Evolutionary conservation across 192 early-diverging fungal species (phyloP).

Genomic region (Allomyces macrogynus): DNA sequence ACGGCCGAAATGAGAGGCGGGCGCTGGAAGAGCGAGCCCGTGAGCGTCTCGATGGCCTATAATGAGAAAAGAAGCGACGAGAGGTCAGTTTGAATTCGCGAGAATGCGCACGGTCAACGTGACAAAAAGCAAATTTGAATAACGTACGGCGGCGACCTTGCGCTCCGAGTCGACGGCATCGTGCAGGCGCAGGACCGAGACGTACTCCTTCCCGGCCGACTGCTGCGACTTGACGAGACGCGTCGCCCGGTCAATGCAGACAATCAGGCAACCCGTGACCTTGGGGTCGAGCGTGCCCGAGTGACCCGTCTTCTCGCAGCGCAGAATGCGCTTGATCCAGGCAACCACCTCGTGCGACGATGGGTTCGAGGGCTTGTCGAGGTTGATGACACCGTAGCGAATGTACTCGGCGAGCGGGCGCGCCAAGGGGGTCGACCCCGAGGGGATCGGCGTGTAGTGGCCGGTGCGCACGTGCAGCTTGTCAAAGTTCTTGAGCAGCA

Average conservation of each 20-base stretch:
- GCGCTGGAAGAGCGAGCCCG: slow-evolving; percentile 95
- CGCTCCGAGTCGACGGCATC: slow-evolving; percentile 77
- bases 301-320: slow-evolving; percentile 96
- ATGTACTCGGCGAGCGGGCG: slow-evolving; percentile 78
- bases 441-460: slow-evolving; percentile 96
- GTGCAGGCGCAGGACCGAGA: slow-evolving; percentile 83
- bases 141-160: slow-evolving; percentile 47
- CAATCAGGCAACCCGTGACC: slow-evolving; percentile 97
- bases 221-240: slow-evolving; percentile 98
- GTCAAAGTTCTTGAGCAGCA: slow-evolving; percentile 94
- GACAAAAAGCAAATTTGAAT: not conserved
- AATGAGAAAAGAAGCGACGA: not conserved
- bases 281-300: slow-evolving; percentile 97
- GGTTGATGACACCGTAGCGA: slow-evolving; percentile 89
- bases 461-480: slow-evolving; percentile 90
- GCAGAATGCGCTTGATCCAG: slow-evolving; percentile 93
- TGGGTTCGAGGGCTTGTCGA: slow-evolving; percentile 98
- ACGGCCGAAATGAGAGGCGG: slow-evolving; percentile 97
- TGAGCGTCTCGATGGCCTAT: slow-evolving; percentile 79
- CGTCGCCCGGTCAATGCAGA: slow-evolving; percentile 95
- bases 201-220: slow-evolving; percentile 98
- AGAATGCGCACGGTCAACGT: no score
- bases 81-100: not conserved
- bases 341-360: slow-evolving; percentile 99
- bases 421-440: slow-evolving; percentile 83